These are phyloP conservation scores for Wakefieldia striispora DNA, from an alignment of 768 basidiomycete genomes.

Conservation along the genomic window DNA sequence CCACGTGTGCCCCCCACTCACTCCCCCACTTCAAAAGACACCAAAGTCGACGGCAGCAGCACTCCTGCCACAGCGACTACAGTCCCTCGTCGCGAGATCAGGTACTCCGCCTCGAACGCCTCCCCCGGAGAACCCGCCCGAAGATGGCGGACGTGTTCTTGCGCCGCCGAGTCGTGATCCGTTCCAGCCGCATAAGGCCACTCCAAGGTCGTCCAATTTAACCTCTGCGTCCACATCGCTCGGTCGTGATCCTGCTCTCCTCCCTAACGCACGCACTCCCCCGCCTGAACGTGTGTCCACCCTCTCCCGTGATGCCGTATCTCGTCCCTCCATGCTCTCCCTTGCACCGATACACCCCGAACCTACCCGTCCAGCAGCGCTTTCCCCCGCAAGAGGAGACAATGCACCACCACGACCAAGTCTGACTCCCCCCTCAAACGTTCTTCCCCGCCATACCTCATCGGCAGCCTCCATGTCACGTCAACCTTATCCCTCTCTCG, in stretches of 20 bases:
- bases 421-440: constrained; percentile 5
- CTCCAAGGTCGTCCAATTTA: not conserved
- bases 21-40: constrained; percentile 38
- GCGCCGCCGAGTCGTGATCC: constrained; percentile 24
- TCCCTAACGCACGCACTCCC: not conserved
- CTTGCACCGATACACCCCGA: constrained; percentile 14
- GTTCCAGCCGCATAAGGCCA: constrained; percentile 26
- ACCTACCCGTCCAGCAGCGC: constrained; percentile 11
- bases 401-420: constrained; percentile 12
- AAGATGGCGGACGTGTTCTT: constrained; percentile 2
- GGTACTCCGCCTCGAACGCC: constrained; percentile 6
- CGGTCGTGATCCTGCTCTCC: not conserved
- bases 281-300: constrained; percentile 15
- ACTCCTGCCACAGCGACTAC: constrained; percentile 50
- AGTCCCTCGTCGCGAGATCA: constrained; percentile 40
- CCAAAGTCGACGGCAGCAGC: constrained; percentile 41
- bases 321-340: constrained; percentile 5
- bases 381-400: constrained; percentile 18
- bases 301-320: constrained; percentile 15
- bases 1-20: constrained; percentile 65
- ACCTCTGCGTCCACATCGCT: too few species aligned
- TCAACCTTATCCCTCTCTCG: constrained; percentile 14
- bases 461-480: constrained; percentile 12
- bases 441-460: constrained; percentile 11
- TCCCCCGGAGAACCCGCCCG: constrained; percentile 7